Base-by-base conservation (phyloP, 164 flowering plant species). In the Magnolia kwangsiensis region DNA sequence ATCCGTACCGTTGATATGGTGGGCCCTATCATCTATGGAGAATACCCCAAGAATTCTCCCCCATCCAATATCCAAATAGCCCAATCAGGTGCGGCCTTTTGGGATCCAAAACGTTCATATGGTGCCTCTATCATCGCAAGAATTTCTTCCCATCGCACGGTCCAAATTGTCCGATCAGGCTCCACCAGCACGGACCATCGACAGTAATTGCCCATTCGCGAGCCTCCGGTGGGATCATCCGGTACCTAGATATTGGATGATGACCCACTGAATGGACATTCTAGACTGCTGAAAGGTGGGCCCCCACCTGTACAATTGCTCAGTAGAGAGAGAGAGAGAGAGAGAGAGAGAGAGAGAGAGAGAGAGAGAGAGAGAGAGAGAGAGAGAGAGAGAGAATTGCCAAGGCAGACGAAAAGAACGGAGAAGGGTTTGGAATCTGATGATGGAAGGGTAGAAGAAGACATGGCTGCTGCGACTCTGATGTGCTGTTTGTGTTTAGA, bases 341-440 rank as follows among this genome's bases (percentile, higher is more conserved):
- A 55, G 59, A 55, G 59, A 55, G 59, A 55, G 59, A 55, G 59
- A 55, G 59, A 55, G 59, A 55, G 59, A 55, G 59, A 55, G 10
- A 55, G 61, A 55, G 61, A 55, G 11, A 14, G 59, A 55, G 59
- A 55, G 59, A 55, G 59, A 73, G 16, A 19, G 4, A 58, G 18
- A 27, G n/a, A 31, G 14, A 21, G 50, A 31, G 63, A 29, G 16
- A 51, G 51, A 27, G 14, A 78, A 10, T n/a, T 73, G 20, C 99
- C 99, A n/a, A 94, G 88, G 83, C 99, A 96, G 49, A 96, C 99
- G 51, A 96, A 94, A 61, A 94, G 90, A 23, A 94, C 97, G 13
- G 99, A 88, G 81, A 87, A 92, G 45, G 91, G 96, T 51, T 88
- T 91, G 21, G 88, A 75, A 59, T 85, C 80, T 14, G 83, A 37